Evolutionary conservation across 106 monocot genomes (phyloP), one percentile per base, ranked within the genome.

Genomic region (Posidonia australis): DNA sequence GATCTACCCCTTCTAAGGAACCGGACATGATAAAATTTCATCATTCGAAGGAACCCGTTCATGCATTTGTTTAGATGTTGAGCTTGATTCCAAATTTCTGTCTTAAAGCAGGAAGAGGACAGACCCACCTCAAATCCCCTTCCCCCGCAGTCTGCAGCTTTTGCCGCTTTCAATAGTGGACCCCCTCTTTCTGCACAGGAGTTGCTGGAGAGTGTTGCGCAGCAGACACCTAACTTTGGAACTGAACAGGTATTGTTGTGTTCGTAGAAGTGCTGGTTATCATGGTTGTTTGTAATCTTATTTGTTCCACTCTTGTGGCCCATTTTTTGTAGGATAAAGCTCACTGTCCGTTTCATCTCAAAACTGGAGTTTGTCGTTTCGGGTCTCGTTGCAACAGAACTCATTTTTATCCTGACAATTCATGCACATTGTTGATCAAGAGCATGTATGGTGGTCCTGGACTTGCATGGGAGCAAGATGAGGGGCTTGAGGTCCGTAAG

Each of bases 401-500:
- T 82, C 96, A 98, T 79, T 90, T 98, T 74, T 81, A 87, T 77
- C 90, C 96, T 65, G 96, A 90, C 25, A 98, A 84, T 62, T 87
- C 96, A 13, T 84, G 78, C 77, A 98, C 90, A 14, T 75, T 98
- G 71, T 84, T 98, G n/a, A 81, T 98, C 16, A 90, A 79, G 72
- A 90, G 87, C 68, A 98, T 98, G 96, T 98, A 98, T 60, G 82
- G 60, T 59, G 96, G 90, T 17, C 96, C 96, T 55, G 96, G 96
- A 28, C 87, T 98, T 77, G 68, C 75, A 67, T 98, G 82, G 84
- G 96, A 98, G 55, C 96, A 84, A 74, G 96, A 90, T 79, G 96
- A 98, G 74, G 96, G 84, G 67, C 96, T 98, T 82, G 96, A 98
- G 96, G 96, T 98, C 80, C 81, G 96, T 98, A 73, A 79, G 66